A percentile compares a stretch with the other conserved stretches of the same genome.
These are phyloP conservation scores for Parasarocladium wereldwijsianum DNA, from an alignment of 2,329 filamentous ascomycete genomes.

Conservation along the genomic window DNA sequence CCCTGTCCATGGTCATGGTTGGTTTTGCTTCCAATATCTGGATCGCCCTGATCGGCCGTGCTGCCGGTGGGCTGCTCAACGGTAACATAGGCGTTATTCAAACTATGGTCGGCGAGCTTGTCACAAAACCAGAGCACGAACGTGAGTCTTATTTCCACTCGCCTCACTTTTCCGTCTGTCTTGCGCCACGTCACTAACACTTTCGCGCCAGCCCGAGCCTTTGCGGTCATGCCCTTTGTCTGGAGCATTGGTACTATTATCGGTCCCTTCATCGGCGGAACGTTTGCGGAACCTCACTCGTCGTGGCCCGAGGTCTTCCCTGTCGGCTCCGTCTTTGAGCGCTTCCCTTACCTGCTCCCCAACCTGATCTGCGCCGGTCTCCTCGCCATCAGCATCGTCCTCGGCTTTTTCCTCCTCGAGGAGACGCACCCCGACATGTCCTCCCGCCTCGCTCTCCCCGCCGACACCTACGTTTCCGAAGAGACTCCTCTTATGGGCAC, in stretches of 20 bases:
- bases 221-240: slow-evolving; percentile 86
- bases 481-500: slow-evolving; percentile 65
- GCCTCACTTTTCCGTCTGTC: background rate
- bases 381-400: slow-evolving; percentile 62
- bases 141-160: slow-evolving; percentile 38
- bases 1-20: slow-evolving; percentile 69
- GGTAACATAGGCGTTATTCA: slow-evolving; percentile 86
- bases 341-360: slow-evolving; percentile 75
- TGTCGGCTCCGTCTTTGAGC: slow-evolving; percentile 52
- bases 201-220: slow-evolving; percentile 61
- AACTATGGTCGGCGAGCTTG: slow-evolving; percentile 84
- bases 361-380: slow-evolving; percentile 72
- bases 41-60: slow-evolving; percentile 63
- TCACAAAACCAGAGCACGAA: slow-evolving; percentile 72
- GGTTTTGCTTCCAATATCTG: slow-evolving; percentile 75
- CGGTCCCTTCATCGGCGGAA: slow-evolving; percentile 75
- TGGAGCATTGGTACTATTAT: slow-evolving; percentile 86
- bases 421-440: slow-evolving; percentile 84
- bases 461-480: slow-evolving; percentile 38
- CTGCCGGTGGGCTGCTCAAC: slow-evolving; percentile 70
- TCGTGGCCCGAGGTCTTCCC: slow-evolving; percentile 62
- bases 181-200: too few species aligned
- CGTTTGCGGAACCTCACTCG: slow-evolving; percentile 64
- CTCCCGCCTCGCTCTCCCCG: slow-evolving; percentile 30
- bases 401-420: slow-evolving; percentile 68